Evolutionary conservation across 169 alveolate species (phyloP), one percentile per base, ranked within the genome.

Genomic region (Eimeria tenella): DNA sequence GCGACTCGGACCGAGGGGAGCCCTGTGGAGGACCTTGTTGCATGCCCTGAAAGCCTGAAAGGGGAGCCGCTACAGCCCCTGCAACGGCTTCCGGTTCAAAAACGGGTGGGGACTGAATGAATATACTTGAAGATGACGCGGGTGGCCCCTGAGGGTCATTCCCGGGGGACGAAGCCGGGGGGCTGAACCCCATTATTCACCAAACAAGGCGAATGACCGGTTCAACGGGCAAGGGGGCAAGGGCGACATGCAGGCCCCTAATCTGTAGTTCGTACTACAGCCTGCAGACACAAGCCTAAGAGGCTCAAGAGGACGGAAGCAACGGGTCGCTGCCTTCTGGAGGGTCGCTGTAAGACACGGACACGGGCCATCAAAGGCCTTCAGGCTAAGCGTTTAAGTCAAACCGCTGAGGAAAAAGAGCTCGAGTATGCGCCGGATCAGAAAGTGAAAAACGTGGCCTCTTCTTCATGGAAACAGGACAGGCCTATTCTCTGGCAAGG

Each of bases 231-330:
- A 17, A 23, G 91, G 81, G 91, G n/a, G 79, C 79, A 62, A 60
- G 79, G 77, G 91, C 91, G 79, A 83, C 91, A 83, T 83, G 79
- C 91, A 83, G 91, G 79, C 60, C 79, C 81, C 52, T 58, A 17
- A 31, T 83, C 50, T 55, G 77, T 83, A 25, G 73, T 81, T 53
- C 50, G 55, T 55, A 15, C 73, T 21, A 53, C 23, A 21, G 53
- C 55, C 68, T 21, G 68, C 89, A 17, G 70, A 17, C 70, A 77
- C 87, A 49, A n/a, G 15, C 89, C 73, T n/a, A 56, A 13, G 89
- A 81, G 89, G 89, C 89, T 81, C 17, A 21, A 65, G 53, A 52
- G 74, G 21, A 79, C 21, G 55, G 55, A 21, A 52, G 89, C 89
- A 81, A 70, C 50, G 52, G 89, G 11, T 49, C 55, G 74, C 56